These are phyloP conservation scores for Letharia columbiana DNA, from an alignment of 495 filamentous ascomycete genomes.

Conservation along the genomic window DNA sequence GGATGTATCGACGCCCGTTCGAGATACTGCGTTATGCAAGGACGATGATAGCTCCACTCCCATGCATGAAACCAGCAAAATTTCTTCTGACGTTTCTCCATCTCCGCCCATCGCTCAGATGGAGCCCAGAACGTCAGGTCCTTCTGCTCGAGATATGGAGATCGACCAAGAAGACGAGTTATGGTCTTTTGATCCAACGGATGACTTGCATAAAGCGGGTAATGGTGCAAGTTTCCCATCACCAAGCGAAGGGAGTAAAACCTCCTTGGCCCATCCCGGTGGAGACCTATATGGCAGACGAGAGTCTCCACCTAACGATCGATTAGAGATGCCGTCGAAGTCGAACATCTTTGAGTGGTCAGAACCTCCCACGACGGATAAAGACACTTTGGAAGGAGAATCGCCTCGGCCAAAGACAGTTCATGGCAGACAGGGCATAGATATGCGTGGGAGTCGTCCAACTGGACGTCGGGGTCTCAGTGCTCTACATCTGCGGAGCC, in stretches of 20 bases:
- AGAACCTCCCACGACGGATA: constrained; percentile 54
- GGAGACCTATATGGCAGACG: not conserved
- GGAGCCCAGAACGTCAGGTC: constrained; percentile 6
- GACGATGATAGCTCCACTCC: constrained; percentile 21
- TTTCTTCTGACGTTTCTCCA: not conserved
- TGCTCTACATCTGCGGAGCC: constrained; percentile 77
- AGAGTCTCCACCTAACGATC: constrained; percentile 15
- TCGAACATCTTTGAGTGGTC: constrained; percentile 78
- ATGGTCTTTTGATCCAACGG: constrained; percentile 28
- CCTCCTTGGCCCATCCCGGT: not conserved
- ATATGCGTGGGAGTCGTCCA: constrained; percentile 63
- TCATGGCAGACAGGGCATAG: constrained; percentile 76
- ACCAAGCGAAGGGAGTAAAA: not conserved
- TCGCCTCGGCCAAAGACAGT: constrained; percentile 74
- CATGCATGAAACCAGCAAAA: constrained; percentile 1
- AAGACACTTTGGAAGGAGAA: constrained; percentile 37
- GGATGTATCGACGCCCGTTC: constrained; percentile 48
- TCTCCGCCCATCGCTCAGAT: constrained; percentile 1
- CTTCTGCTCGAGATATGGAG: constrained; percentile 4
- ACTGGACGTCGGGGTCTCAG: constrained; percentile 67
- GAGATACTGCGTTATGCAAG: constrained; percentile 21
- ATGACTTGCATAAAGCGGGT: not conserved
- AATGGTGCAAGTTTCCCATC: not conserved
- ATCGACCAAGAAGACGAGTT: constrained; percentile 25
- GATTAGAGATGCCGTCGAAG: constrained; percentile 6